These are phyloP conservation scores for Graphilbum sp. DNA, from an alignment of 2,329 filamentous ascomycete genomes.

Conservation along the genomic window DNA sequence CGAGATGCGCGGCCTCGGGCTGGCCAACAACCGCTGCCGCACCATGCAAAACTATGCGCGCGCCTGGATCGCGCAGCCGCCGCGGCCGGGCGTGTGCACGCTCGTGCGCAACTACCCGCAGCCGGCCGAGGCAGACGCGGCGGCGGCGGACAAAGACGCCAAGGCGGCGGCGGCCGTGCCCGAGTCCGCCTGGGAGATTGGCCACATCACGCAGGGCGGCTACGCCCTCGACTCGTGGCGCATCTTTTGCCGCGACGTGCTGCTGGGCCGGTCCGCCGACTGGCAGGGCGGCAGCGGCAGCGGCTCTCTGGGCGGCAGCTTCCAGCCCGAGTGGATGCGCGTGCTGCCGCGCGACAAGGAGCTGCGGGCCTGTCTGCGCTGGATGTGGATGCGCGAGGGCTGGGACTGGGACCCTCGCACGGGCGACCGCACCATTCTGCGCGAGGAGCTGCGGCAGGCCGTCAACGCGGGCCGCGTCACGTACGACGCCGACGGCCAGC, in stretches of 20 bases:
- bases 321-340: slow-evolving; percentile 82
- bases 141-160: slow-evolving; percentile 13
- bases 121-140: slow-evolving; percentile 10
- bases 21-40: slow-evolving; percentile 49
- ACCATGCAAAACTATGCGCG: slow-evolving; percentile 56
- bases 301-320: slow-evolving; percentile 28
- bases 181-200: slow-evolving; percentile 59
- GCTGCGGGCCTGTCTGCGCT: slow-evolving; percentile 67
- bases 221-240: slow-evolving; percentile 86
- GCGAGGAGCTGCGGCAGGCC: slow-evolving; percentile 34
- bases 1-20: slow-evolving; percentile 54
- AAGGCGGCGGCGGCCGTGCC: slow-evolving; percentile 6
- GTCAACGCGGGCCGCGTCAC: slow-evolving; percentile 41
- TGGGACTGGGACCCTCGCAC: slow-evolving; percentile 65
- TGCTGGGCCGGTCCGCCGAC: slow-evolving; percentile 48
- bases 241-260: slow-evolving; percentile 73
- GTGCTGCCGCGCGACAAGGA: slow-evolving; percentile 77
- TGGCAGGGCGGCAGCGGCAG: slow-evolving; percentile 39
- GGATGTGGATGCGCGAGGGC: slow-evolving; percentile 84
- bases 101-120: slow-evolving; percentile 30
- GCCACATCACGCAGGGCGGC: slow-evolving; percentile 63
- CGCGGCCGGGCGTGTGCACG: slow-evolving; percentile 37
- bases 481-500: slow-evolving; percentile 32
- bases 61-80: slow-evolving; percentile 49
- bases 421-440: slow-evolving; percentile 41